Base-by-base conservation (phyloP, 306 rosid genomes). In the Cucurbita moschata region DNA sequence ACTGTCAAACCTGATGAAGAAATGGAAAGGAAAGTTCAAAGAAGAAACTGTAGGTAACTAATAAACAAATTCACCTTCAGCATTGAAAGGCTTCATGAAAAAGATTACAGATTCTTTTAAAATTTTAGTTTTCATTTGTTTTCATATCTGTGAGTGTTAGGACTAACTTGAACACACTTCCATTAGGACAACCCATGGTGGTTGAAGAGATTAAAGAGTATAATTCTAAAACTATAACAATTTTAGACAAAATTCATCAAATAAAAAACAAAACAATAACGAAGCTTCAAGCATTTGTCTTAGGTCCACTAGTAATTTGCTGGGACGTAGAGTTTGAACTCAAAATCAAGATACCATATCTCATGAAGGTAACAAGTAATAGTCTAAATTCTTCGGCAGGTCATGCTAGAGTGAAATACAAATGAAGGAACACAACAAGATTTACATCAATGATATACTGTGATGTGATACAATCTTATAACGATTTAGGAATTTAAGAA, bases 1-100 rank as follows among this genome's bases (percentile, higher is more conserved):
- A 79, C 96, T 87, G 80, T 75, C 76, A 79, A 73, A 82, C 98
- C 98, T 93, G 85, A 64, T 38, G 80, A 75, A 65, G 37, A 46
- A 65, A 50, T 46, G 58, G 58, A 15, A 7, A 50, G 8, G 60
- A 51, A 51, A 49, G 8, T 49, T 26, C 3, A 69, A 47, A 13
- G 9, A 26, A 50, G 35, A 30, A 30, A 8, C 4, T 30, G 18
- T 14, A 4, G 21, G 47, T 38, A 47, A 68, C 30, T 44, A 67
- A 67, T 44, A 46, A 19, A 46, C 51, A 67, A 19, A 40, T 44
- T 67, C 72, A 67, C 72, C 56, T 21, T 44, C 35, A 21, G 19
- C 13, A 67, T 67, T 7, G 18, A 67, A 67, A 67, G 19, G 55
- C 5, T 46, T 21, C 12, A 43, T 18, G 53, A 42, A 65, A n/a